These are phyloP conservation scores for Ogataea zsoltii DNA, from an alignment of 805 yeast genomes.

Conservation along the genomic window DNA sequence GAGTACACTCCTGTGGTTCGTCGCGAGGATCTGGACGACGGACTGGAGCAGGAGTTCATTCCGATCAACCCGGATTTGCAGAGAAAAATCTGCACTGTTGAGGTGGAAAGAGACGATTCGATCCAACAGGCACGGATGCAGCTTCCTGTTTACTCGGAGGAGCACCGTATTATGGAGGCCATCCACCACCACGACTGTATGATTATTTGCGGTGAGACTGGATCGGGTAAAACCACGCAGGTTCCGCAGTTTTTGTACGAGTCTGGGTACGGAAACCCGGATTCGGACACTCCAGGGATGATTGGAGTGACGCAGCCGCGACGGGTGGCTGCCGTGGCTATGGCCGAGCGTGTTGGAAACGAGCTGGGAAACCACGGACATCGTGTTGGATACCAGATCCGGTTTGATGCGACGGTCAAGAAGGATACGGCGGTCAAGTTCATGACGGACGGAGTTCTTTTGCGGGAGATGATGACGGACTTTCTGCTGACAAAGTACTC, in stretches of 20 bases:
- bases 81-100: conserved; percentile 67
- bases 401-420: conserved; percentile 72
- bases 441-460: conserved; percentile 92
- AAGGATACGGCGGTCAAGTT: conserved; percentile 74
- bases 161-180: conserved; percentile 93
- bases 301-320: conserved; percentile 96
- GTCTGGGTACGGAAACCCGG: conserved; percentile 76
- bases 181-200: conserved; percentile 88
- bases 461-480: conserved; percentile 92
- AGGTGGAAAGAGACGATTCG: conserved; percentile 62
- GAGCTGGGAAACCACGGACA: conserved; percentile 74
- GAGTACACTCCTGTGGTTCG: conserved; percentile 59
- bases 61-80: conserved; percentile 54
- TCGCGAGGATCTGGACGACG: conserved; percentile 69
- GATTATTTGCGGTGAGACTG: conserved; percentile 95
- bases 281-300: conserved; percentile 80
- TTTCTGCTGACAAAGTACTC: conserved; percentile 81
- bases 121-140: conserved; percentile 68
- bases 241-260: conserved; percentile 95
- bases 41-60: conserved; percentile 60
- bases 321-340: conserved; percentile 90
- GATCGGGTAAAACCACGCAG: conserved; percentile 98
- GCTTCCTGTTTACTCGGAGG: conserved; percentile 88
- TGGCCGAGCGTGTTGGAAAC: conserved; percentile 77
- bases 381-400: conserved; percentile 76